These are phyloP conservation scores for Tulasnella sp. DNA, from an alignment of 768 basidiomycete species.

Conservation along the genomic window DNA sequence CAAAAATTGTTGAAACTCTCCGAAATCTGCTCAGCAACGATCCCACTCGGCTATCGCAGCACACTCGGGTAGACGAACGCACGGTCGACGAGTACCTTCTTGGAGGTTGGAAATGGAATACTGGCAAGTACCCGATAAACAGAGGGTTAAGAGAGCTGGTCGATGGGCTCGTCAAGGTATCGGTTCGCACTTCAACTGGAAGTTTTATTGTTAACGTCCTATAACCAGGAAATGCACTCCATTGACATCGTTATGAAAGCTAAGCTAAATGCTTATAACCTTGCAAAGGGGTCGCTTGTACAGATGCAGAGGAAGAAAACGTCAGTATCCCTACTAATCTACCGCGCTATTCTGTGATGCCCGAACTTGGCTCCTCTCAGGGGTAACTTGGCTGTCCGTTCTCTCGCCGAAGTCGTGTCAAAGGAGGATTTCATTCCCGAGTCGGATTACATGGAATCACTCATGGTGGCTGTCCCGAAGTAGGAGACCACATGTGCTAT, in stretches of 20 bases:
- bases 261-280: slow-evolving; percentile 86
- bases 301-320: slow-evolving; percentile 93
- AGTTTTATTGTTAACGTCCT: slow-evolving; percentile 19
- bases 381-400: slow-evolving; percentile 90
- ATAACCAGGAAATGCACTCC: slow-evolving; percentile 78
- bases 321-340: slow-evolving; percentile 45
- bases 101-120: slow-evolving; percentile 88
- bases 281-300: slow-evolving; percentile 86
- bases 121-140: slow-evolving; percentile 82
- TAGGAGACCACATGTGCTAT: slow-evolving; percentile 41
- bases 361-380: slow-evolving; percentile 43
- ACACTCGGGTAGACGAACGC: slow-evolving; percentile 74
- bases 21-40: slow-evolving; percentile 89
- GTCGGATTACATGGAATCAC: slow-evolving; percentile 90
- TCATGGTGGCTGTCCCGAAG: slow-evolving; percentile 93
- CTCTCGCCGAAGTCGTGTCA: slow-evolving; percentile 78
- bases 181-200: slow-evolving; percentile 29
- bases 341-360: background rate
- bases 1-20: slow-evolving; percentile 91
- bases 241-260: slow-evolving; percentile 93
- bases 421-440: slow-evolving; percentile 78
- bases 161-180: slow-evolving; percentile 79
- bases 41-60: slow-evolving; percentile 65
- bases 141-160: slow-evolving; percentile 78
- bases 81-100: slow-evolving; percentile 75